Conservation (phyloP, 1,284 basidiomycete genomes). For the Tilletiopsis washingtonensis region DNA sequence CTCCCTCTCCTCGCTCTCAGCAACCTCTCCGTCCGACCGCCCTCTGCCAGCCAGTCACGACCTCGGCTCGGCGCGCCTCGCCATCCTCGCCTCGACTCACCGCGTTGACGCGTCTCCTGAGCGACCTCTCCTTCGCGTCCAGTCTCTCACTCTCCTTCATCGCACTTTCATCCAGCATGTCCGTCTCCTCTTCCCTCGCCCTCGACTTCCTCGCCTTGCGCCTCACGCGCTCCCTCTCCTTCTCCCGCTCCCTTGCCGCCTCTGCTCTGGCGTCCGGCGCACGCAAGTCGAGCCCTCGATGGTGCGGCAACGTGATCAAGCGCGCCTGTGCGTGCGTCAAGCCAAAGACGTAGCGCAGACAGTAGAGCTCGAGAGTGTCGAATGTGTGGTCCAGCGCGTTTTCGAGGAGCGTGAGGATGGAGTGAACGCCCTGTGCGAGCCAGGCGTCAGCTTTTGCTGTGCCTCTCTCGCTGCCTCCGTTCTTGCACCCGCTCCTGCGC, state of each 20-base stretch:
- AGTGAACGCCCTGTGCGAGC: conserved; percentile 25
- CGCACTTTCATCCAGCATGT: conserved; percentile 9
- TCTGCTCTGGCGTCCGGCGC: conserved; percentile 3
- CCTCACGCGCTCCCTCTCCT: background rate
- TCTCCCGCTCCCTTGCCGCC: background rate
- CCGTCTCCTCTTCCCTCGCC: conserved; percentile 14
- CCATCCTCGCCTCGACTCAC: conserved; percentile 5
- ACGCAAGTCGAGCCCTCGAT: conserved; percentile 41
- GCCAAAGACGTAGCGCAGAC: conserved; percentile 37
- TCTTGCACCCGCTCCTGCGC: too few relatives aligned
- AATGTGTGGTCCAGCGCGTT: conserved; percentile 43
- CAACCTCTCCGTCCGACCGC: background rate
- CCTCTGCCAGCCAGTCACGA: background rate
- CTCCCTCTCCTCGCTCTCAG: background rate
- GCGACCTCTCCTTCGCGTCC: conserved; percentile 19
- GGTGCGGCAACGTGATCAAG: conserved; percentile 40
- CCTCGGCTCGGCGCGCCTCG: background rate
- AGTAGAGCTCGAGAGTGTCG: conserved; percentile 44
- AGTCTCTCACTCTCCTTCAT: conserved; percentile 17
- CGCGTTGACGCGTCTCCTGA: conserved; percentile 23
- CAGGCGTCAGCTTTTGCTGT: background rate
- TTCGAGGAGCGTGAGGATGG: conserved; percentile 39
- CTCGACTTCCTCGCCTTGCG: conserved; percentile 4
- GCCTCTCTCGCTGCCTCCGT: too few relatives aligned
- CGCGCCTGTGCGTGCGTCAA: conserved; percentile 33